Evolutionary conservation across 2,329 filamentous ascomycete species (phyloP), one percentile per base, ranked within the genome.

Genomic region (Aspergillus latus): DNA sequence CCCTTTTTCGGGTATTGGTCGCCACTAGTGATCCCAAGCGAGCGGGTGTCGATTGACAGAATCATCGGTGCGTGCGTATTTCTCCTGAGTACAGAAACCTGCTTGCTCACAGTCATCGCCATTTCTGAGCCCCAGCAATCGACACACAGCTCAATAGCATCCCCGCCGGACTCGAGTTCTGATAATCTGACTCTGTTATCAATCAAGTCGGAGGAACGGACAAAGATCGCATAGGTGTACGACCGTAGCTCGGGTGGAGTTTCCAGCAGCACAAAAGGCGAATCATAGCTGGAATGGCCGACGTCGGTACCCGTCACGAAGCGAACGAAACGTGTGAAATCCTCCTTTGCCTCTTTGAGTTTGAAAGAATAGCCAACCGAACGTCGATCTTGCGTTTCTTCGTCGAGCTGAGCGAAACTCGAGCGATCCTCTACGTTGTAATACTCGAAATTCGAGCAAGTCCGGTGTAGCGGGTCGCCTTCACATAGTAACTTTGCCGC

Each of bases 131-230:
- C 76, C 81, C 83, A 85, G 44, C 76, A 76, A 68, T 87, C 84
- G 49, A 87, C 78, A 56, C 83, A 81, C 2, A 86, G 72, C 64
- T 86, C 84, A 42, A 86, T 79, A 21, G 81, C 82, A 71, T 87
- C 84, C 6, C 78, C 83, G 7, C 80, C 77, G 6, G 83, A 83
- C 68, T 86, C 83, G 2, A 86, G 72, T 44, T 80, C 76, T 4
- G 78, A 73, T 60, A 84, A 72, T 45, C 82, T 77, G 15, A 76
- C 65, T 29, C 60, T 58, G 26, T 65, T 66, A 1, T 66, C 65
- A 5, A 66, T 62, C 16, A 76, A 61, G 44, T 73, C 68, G 2
- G 75, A 76, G 4, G 70, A 66, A 9, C 70, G 71, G 5, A 77
- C 63, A 28, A 73, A 68, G 9, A 77, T 70, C 8, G 73, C 70